Evolutionary conservation across 78 protist genomes (phyloP), one percentile per base, ranked within the genome.

Genomic region (Dictyostelium intermedium): DNA sequence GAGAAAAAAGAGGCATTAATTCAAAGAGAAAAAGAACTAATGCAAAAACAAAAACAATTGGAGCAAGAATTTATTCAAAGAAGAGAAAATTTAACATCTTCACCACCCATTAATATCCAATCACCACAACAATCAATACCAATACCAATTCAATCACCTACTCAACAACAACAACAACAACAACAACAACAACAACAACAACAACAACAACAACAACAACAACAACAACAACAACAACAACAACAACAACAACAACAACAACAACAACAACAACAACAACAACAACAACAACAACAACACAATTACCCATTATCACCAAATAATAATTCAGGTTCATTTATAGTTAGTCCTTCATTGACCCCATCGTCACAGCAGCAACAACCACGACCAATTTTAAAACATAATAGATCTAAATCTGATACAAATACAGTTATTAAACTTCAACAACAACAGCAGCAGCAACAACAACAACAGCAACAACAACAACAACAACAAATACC

Each of bases 361-460:
- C n/a, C 72, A 61, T 61, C 32, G 0, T n/a, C 92, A n/a, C 84
- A 23, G 13, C 39, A 72, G 23, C 84, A 9, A 56, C 63, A 45
- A 78, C 53, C 47, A 25, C 35, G 23, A 5, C 80, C 45, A 23
- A 56, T 35, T 27, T 11, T 63, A 32, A 89, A 89, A 39, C 94
- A 89, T 35, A 89, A 89, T 66, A 30, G 94, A 56, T 80, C 87
- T 3, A 89, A 89, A 80, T 89, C 94, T 9, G 94, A 89, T 69
- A 89, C 94, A 23, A 80, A 50, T n/a, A 80, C 87, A 10, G 18
- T 80, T n/a, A 56, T 82, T 30, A 82, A 34, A 39, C 5, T 35
- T n/a, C 35, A 35, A 9, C 41, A 34, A 32, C 16, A 13, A 72
- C 79, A 72, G 7, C 43, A 50, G 2, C 30, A 43, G 1, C 66